Evolutionary conservation across 345 rosid species (phyloP), one percentile per base, ranked within the genome.

Genomic region (Aegle marmelos): DNA sequence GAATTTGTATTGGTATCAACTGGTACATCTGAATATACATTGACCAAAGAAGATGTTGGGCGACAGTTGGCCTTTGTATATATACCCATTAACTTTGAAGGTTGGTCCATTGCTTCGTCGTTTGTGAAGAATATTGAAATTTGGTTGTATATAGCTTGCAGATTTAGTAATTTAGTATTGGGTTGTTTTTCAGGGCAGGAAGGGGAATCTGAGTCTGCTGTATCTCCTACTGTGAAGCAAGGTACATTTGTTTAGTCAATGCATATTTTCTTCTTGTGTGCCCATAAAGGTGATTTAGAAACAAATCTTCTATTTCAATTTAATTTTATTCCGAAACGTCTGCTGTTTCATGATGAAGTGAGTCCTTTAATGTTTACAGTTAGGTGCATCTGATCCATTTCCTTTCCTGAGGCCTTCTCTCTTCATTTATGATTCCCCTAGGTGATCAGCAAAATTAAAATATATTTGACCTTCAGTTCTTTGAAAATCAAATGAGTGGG

Each of bases 71-170:
- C 90, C 70, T 95, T 95, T 86, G 86, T 87, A 54, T 95, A 93
- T 76, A 83, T 93, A 79, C 99, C 99, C 70, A 90, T 90, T 79
- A 95, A 93, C 82, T 92, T 95, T 80, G 98, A 95, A 90, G 99
- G 99, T 95, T 77, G 7, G 81, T 84, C 78, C 66, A 58, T 73
- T 60, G 34, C 53, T 7, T 28, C 81, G 70, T 69, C 77, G 25
- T 73, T 77, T 70, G 34, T 69, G 28, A 41, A 66, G 75, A 24
- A 27, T 39, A 25, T 68, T 73, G 53, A 54, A 53, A 45, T 65
- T 73, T 83, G 61, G 39, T 73, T 62, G 68, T 60, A n/a, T 80
- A 36, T 17, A 13, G 24, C 45, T 72, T 9, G 4, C 67, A 27
- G 61, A 66, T 81, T 24, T 68, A 58, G 50, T 83, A 61, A 77